phyloP scores from a whole-genome alignment of 1,284 basidiomycete species.

The Melampsora medusae region DNA sequence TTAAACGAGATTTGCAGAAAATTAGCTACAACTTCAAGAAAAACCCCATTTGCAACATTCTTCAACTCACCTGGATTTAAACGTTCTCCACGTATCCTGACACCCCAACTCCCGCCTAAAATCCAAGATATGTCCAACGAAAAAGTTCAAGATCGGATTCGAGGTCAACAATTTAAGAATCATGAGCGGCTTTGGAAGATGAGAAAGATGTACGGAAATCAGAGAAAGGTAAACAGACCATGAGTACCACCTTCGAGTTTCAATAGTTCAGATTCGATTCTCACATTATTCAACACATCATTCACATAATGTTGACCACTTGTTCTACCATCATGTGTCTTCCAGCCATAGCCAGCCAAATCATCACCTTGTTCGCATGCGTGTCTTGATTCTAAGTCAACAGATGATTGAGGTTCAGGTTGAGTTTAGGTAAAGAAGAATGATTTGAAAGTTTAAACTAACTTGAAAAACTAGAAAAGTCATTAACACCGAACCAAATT shows the following conservation, averaged over 20 bases:
- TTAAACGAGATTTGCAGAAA: constrained; percentile 52
- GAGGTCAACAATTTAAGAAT: too few relatives aligned
- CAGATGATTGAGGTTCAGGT: constrained; percentile 1
- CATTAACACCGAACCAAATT: constrained; percentile 82
- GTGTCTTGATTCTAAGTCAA: constrained; percentile 69
- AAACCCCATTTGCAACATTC: not conserved
- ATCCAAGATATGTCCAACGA: constrained; percentile 10
- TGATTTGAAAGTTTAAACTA: constrained; percentile 23
- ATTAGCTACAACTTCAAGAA: not conserved
- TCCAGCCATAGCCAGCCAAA: constrained; percentile 78
- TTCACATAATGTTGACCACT: constrained; percentile 80
- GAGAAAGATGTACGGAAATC: too few relatives aligned
- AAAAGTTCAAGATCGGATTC: not conserved
- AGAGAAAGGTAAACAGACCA: constrained; percentile 51
- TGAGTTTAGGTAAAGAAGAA: not conserved
- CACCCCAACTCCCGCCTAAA: constrained; percentile 78
- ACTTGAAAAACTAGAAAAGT: constrained; percentile 62
- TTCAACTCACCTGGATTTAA: constrained; percentile 9
- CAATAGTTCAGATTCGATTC: constrained; percentile 77
- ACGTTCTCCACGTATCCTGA: constrained; percentile 64
- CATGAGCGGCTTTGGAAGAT: too few relatives aligned
- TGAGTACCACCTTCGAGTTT: constrained; percentile 74
- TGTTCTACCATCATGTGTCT: constrained; percentile 76
- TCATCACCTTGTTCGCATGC: constrained; percentile 84
- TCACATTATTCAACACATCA: constrained; percentile 77